Percentiles rank a stretch among this genome's conserved stretches.
Conservation (phyloP, 1,284 basidiomycete genomes). For the Pholiota adiposa region DNA sequence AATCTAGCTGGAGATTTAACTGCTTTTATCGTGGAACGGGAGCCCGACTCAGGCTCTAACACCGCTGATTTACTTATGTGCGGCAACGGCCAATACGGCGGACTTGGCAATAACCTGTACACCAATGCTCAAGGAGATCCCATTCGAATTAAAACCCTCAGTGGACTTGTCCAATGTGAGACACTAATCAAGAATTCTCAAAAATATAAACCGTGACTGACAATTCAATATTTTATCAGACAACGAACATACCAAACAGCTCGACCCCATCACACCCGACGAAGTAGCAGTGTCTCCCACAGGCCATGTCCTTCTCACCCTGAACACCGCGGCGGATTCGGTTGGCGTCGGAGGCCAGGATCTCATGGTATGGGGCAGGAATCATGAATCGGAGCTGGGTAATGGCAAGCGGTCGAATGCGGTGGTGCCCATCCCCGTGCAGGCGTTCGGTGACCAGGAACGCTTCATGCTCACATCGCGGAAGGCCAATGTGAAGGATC, state of each 20-base stretch:
- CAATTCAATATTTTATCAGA: constrained; percentile 45
- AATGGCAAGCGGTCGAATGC: constrained; percentile 82
- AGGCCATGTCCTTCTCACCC: constrained; percentile 79
- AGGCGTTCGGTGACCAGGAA: constrained; percentile 49
- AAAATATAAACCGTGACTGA: background rate
- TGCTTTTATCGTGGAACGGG: constrained; percentile 77
- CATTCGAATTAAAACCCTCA: constrained; percentile 79
- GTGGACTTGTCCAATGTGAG: constrained; percentile 85
- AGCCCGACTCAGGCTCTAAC: constrained; percentile 40
- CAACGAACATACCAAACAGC: constrained; percentile 62
- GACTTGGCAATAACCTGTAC: constrained; percentile 82
- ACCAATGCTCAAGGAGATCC: constrained; percentile 78
- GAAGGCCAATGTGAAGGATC: constrained; percentile 65
- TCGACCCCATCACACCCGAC: constrained; percentile 74
- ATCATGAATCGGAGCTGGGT: constrained; percentile 81
- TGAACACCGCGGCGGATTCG: constrained; percentile 62
- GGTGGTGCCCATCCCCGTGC: constrained; percentile 65
- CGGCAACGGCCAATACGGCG: constrained; percentile 87
- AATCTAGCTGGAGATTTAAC: constrained; percentile 73
- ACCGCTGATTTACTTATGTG: constrained; percentile 79
- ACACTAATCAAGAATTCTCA: constrained; percentile 13
- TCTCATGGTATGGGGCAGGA: constrained; percentile 70
- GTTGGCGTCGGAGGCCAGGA: constrained; percentile 55
- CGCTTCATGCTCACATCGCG: constrained; percentile 60
- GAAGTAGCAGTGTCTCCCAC: constrained; percentile 75